phyloP scores from a whole-genome alignment of 768 basidiomycete species.

The Dentipellis fragilis region DNA sequence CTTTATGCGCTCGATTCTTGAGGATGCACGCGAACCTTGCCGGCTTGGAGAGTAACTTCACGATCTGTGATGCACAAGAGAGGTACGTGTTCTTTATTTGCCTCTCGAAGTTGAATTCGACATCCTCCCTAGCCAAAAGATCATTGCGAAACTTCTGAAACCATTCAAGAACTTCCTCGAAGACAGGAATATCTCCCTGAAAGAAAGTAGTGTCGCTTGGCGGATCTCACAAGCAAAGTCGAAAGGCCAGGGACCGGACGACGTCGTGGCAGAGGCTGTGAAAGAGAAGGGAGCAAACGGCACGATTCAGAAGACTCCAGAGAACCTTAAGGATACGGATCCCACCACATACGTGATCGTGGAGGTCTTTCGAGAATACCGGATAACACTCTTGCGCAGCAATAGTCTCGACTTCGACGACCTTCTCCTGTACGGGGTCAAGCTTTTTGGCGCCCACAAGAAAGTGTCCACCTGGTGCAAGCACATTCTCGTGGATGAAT shows the following conservation, averaged over 20 bases:
- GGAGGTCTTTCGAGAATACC: constrained; percentile 57
- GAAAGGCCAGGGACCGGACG: constrained; percentile 46
- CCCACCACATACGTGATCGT: constrained; percentile 33
- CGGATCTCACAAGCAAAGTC: constrained; percentile 66
- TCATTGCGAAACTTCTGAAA: constrained; percentile 50
- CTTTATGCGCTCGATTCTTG: constrained; percentile 63
- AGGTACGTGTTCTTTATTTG: constrained; percentile 33
- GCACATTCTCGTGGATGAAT: constrained; percentile 75
- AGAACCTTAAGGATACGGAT: constrained; percentile 1
- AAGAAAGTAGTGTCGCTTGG: constrained; percentile 43
- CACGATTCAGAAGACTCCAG: not conserved
- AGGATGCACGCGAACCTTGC: constrained; percentile 51
- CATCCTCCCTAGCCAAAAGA: constrained; percentile 45
- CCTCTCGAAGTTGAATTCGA: constrained; percentile 1
- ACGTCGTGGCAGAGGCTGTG: constrained; percentile 21
- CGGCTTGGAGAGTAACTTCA: constrained; percentile 62
- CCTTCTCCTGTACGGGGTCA: constrained; percentile 61
- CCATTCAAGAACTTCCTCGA: constrained; percentile 37
- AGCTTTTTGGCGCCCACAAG: constrained; percentile 44
- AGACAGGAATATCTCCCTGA: constrained; percentile 38
- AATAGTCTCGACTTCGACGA: constrained; percentile 88
- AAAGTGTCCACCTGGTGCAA: constrained; percentile 46
- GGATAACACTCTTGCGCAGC: constrained; percentile 42
- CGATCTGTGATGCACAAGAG: constrained; percentile 74
- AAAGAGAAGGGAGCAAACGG: not conserved